Evolutionary conservation across 805 yeast species (phyloP).

Genomic region (Zygosaccharomyces siamensis): DNA sequence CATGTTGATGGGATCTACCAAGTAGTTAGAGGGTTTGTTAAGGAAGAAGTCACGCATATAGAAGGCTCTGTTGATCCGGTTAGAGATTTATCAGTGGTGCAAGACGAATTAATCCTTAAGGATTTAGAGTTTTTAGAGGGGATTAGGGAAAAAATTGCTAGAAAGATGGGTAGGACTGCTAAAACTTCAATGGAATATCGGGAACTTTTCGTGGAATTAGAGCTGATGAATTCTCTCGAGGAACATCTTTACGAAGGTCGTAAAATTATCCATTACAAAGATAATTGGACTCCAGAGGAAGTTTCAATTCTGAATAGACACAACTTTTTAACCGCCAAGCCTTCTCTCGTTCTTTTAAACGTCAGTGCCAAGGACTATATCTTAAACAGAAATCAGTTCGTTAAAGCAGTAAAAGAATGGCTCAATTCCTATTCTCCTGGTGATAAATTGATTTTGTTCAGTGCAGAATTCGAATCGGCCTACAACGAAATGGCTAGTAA

Average conservation of each 20-base stretch:
- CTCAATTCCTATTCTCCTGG: constrained; percentile 60
- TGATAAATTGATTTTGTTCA: constrained; percentile 64
- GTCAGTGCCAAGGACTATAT: constrained; percentile 67
- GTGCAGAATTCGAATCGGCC: constrained; percentile 47
- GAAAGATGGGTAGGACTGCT: constrained; percentile 36
- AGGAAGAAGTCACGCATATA: constrained; percentile 72
- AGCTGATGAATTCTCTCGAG: constrained; percentile 36
- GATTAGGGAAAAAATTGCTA: constrained; percentile 48
- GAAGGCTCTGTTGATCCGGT: constrained; percentile 69
- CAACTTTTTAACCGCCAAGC: constrained; percentile 80
- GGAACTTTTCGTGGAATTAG: constrained; percentile 40
- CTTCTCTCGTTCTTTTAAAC: constrained; percentile 74
- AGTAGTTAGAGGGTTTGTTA: constrained; percentile 70
- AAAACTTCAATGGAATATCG: constrained; percentile 45
- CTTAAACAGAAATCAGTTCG: constrained; percentile 47
- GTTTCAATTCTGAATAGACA: constrained; percentile 62
- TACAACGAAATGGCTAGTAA: constrained; percentile 32
- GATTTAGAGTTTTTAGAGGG: constrained; percentile 68
- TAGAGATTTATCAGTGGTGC: constrained; percentile 69
- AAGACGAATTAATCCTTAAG: constrained; percentile 70
- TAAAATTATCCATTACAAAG: constrained; percentile 57
- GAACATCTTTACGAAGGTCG: constrained; percentile 49
- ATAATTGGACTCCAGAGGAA: constrained; percentile 59
- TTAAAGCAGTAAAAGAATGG: constrained; percentile 57
- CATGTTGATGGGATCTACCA: constrained; percentile 80